Evolutionary conservation across 345 rosid species (phyloP).

Genomic region (Syzygium grande): DNA sequence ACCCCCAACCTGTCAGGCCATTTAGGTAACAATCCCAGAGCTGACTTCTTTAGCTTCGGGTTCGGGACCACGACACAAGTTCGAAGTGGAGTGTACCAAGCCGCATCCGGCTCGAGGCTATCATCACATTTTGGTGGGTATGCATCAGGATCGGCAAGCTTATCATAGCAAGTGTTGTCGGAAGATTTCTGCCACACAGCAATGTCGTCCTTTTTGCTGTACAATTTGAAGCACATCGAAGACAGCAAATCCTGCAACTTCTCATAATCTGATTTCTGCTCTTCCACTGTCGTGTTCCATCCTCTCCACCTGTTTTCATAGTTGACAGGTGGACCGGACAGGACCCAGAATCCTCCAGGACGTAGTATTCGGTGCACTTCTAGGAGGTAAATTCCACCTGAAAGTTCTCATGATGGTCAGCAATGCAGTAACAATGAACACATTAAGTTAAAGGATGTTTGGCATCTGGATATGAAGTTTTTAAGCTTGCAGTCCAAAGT

Average conservation of each 20-base stretch:
- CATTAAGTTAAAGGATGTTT: not conserved
- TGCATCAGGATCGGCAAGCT: constrained; percentile 55
- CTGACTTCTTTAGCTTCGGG: constrained; percentile 52
- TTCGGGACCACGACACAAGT: constrained; percentile 84
- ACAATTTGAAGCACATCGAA: constrained; percentile 91
- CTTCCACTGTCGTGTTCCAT: constrained; percentile 95
- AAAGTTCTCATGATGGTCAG: constrained; percentile 1
- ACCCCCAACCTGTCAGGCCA: constrained; percentile 80
- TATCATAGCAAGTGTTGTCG: constrained; percentile 58
- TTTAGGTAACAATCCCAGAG: constrained; percentile 51
- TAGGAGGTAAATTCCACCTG: constrained; percentile 93
- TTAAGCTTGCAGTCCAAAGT: not conserved
- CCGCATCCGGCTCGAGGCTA: constrained; percentile 94
- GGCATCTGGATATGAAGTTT: not conserved
- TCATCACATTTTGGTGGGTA: constrained; percentile 94
- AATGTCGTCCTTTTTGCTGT: constrained; percentile 77
- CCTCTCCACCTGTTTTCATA: constrained; percentile 90
- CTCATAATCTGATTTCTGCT: constrained; percentile 80
- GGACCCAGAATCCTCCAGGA: constrained; percentile 98
- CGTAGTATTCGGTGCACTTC: constrained; percentile 90
- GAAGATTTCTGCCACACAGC: constrained; percentile 93
- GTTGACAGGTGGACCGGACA: constrained; percentile 97
- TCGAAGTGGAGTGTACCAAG: constrained; percentile 95
- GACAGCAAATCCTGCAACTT: constrained; percentile 68
- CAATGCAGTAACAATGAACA: not conserved